A percentile compares a stretch with the other conserved stretches of the same genome.
Conservation (phyloP, 352 stramenopile genomes). For the Pythium dissotocum region DNA sequence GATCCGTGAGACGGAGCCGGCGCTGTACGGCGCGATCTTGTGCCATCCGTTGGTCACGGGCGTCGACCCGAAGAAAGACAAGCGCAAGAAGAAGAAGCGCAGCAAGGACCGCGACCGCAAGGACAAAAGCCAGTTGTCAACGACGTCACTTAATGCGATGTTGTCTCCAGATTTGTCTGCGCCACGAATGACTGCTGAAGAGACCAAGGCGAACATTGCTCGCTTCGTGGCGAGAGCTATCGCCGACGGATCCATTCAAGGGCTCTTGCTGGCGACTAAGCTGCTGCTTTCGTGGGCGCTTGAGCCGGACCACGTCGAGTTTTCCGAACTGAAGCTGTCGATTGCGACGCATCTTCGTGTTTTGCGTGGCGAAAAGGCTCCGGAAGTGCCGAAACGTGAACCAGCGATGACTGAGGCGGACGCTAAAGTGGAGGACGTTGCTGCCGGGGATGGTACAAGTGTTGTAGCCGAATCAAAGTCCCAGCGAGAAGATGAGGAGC, state of each 20-base stretch:
- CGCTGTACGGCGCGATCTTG: constrained; percentile 82
- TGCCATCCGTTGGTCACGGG: constrained; percentile 84
- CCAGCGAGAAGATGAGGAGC: constrained; percentile 27
- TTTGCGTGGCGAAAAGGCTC: constrained; percentile 65
- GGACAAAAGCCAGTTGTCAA: constrained; percentile 47
- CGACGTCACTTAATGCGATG: constrained; percentile 47
- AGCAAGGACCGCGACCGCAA: constrained; percentile 76
- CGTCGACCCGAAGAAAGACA: constrained; percentile 75
- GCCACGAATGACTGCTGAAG: constrained; percentile 48
- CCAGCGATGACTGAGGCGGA: neutral
- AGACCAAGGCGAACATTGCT: constrained; percentile 65
- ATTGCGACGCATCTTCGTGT: constrained; percentile 75
- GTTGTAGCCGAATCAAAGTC: constrained; percentile 22
- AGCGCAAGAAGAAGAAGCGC: constrained; percentile 84
- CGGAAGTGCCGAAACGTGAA: constrained; percentile 40
- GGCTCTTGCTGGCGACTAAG: constrained; percentile 71
- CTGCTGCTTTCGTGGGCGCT: constrained; percentile 58
- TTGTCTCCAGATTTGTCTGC: constrained; percentile 68
- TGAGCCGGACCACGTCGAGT: constrained; percentile 26
- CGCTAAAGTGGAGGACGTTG: neutral
- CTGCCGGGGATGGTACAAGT: neutral
- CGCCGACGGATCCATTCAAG: constrained; percentile 75
- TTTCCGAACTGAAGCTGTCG: constrained; percentile 37
- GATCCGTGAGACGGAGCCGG: constrained; percentile 78
- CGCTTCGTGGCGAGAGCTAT: constrained; percentile 78